A percentile compares a stretch with the other conserved stretches of the same genome.
phyloP scores from a whole-genome alignment of 192 early-diverging fungal species.

The Dimargaris verticillata region DNA sequence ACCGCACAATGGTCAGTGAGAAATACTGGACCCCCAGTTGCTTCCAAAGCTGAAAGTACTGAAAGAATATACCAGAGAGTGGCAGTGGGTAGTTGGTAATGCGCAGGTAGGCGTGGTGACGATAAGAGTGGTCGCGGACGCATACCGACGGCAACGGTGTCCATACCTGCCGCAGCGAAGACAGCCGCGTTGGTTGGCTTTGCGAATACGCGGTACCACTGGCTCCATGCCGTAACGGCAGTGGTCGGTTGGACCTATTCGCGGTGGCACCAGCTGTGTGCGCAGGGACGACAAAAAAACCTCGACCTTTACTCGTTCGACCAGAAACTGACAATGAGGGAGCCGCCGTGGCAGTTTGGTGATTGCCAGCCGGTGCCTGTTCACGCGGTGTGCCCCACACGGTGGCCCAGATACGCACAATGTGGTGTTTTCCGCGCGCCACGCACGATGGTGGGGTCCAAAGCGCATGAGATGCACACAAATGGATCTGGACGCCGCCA shows the following conservation, averaged over 20 bases:
- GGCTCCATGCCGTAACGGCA: not conserved
- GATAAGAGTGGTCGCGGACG: too few relatives aligned
- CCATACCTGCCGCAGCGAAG: too few relatives aligned
- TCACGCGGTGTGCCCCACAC: constrained; percentile 15
- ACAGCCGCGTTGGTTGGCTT: too few relatives aligned
- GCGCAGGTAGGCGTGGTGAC: constrained; percentile 11
- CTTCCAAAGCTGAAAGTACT: constrained; percentile 71
- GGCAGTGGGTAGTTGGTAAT: constrained; percentile 56
- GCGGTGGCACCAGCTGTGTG: too few relatives aligned
- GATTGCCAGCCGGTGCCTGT: constrained; percentile 13
- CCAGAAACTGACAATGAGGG: constrained; percentile 10
- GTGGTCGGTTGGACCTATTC: too few relatives aligned
- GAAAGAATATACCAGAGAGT: constrained; percentile 68
- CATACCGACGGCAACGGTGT: too few relatives aligned
- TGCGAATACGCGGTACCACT: not conserved
- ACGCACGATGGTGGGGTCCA: too few relatives aligned
- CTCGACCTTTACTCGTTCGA: not conserved
- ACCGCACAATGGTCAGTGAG: constrained; percentile 50
- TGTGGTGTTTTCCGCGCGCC: too few relatives aligned
- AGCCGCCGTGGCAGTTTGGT: constrained; percentile 4
- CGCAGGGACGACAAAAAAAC: too few relatives aligned
- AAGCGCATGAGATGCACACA: not conserved
- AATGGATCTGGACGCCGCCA: constrained; percentile 33
- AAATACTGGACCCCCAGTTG: constrained; percentile 68
- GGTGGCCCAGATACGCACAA: constrained; percentile 17